These are phyloP conservation scores for Pisolithus sp. DNA, from an alignment of 768 basidiomycete species.

Conservation along the genomic window DNA sequence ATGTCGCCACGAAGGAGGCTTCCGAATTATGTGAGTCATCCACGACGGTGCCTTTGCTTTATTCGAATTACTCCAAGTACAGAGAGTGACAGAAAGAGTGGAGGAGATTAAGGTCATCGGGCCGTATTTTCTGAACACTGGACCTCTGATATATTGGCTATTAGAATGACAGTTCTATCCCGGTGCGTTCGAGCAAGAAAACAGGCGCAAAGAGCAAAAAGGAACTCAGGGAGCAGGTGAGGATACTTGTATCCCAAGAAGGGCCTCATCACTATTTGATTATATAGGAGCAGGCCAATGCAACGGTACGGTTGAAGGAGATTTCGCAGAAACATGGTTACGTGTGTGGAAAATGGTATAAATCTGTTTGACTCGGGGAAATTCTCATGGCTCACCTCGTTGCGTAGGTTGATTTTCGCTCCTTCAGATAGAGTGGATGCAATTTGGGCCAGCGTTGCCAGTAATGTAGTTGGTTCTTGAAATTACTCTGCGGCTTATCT, in stretches of 20 bases:
- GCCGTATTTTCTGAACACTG: background rate
- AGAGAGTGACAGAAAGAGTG: slow-evolving; percentile 49
- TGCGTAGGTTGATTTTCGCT: slow-evolving; percentile 60
- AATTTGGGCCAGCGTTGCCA: slow-evolving; percentile 57
- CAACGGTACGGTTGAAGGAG: slow-evolving; percentile 50
- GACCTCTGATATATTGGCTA: background rate
- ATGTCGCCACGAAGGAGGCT: slow-evolving; percentile 42
- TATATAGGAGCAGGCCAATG: slow-evolving; percentile 51
- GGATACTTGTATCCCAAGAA: background rate
- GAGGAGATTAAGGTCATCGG: slow-evolving; percentile 51
- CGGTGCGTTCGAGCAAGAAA: slow-evolving; percentile 63
- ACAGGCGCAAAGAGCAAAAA: slow-evolving; percentile 70
- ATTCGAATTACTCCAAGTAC: slow-evolving; percentile 35
- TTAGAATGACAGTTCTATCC: slow-evolving; percentile 62
- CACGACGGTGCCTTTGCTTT: background rate
- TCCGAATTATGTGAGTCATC: slow-evolving; percentile 33
- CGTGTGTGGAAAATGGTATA: slow-evolving; percentile 64
- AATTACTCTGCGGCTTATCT: background rate
- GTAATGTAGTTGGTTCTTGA: slow-evolving; percentile 30
- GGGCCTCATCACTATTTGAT: background rate
- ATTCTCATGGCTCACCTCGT: background rate
- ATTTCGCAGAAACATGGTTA: slow-evolving; percentile 51
- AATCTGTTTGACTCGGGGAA: background rate
- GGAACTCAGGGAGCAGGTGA: slow-evolving; percentile 63
- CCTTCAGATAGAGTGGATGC: slow-evolving; percentile 54